phyloP scores from a whole-genome alignment of 2,329 filamentous ascomycete genomes.

The Polychaeton citri region DNA sequence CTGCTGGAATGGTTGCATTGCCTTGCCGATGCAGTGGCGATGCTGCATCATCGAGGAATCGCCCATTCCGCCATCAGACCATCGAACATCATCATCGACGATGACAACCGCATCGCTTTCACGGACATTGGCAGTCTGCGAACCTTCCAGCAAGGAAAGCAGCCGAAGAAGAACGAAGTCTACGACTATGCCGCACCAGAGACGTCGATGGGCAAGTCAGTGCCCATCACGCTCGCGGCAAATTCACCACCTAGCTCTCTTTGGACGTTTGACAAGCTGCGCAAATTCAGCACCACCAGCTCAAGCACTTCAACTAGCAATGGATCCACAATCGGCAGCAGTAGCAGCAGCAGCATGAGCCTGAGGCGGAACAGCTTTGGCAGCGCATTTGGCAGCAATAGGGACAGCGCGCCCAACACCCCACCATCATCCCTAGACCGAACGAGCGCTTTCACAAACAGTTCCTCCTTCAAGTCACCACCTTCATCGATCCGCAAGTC shows the following conservation, averaged over 20 bases:
- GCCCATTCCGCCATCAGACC: slow-evolving; percentile 58
- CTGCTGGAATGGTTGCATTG: slow-evolving; percentile 66
- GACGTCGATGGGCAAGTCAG: slow-evolving; percentile 33
- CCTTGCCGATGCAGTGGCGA: slow-evolving; percentile 53
- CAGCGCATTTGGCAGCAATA: background rate
- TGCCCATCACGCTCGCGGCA: slow-evolving; percentile 21
- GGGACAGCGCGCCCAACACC: background rate
- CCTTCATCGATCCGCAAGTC: background rate
- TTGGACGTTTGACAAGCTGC: slow-evolving; percentile 15
- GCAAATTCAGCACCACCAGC: slow-evolving; percentile 16
- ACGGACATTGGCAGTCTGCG: slow-evolving; percentile 42
- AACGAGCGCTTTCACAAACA: background rate
- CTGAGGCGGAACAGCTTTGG: slow-evolving; percentile 2
- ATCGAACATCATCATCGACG: slow-evolving; percentile 54
- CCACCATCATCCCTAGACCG: background rate
- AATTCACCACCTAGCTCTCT: slow-evolving; percentile 17
- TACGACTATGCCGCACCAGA: slow-evolving; percentile 67
- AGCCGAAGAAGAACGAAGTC: slow-evolving; percentile 50
- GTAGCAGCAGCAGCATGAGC: slow-evolving; percentile 12
- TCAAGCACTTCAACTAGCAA: slow-evolving; percentile 19
- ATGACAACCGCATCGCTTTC: slow-evolving; percentile 53
- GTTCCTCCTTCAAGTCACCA: background rate
- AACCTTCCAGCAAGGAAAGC: slow-evolving; percentile 39
- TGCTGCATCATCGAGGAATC: slow-evolving; percentile 50
- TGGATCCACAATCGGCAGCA: slow-evolving; percentile 12